A percentile compares a stretch with the other conserved stretches of the same genome.
Evolutionary conservation across 1,284 basidiomycete species (phyloP).

Genomic region (Abortiporus biennis): DNA sequence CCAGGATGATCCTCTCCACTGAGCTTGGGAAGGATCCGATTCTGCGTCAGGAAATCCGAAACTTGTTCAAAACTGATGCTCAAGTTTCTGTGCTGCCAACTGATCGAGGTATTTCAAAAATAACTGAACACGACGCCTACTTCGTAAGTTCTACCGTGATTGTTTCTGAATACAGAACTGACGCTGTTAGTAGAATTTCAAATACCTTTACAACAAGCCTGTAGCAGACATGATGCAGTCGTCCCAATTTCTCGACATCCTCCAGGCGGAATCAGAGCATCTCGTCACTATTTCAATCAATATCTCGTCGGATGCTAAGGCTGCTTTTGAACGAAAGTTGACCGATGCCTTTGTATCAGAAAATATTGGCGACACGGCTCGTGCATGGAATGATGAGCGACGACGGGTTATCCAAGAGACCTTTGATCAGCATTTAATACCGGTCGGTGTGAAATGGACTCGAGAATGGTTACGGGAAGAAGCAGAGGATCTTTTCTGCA

Average conservation of each 20-base stretch:
- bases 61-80: constrained; percentile 73
- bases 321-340: constrained; percentile 69
- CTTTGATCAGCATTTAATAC: constrained; percentile 76
- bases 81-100: constrained; percentile 85
- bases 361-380: constrained; percentile 78
- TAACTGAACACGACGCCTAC: constrained; percentile 86
- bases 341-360: constrained; percentile 82
- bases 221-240: constrained; percentile 66
- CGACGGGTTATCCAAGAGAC: constrained; percentile 75
- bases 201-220: constrained; percentile 86
- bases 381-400: constrained; percentile 92
- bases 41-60: constrained; percentile 76
- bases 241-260: constrained; percentile 87
- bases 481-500: constrained; percentile 80
- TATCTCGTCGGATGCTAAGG: constrained; percentile 58
- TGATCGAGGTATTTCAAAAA: constrained; percentile 86
- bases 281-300: constrained; percentile 77
- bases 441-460: constrained; percentile 81
- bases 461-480: constrained; percentile 89
- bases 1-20: constrained; percentile 82
- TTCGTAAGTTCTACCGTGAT: constrained; percentile 52
- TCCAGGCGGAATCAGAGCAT: constrained; percentile 86
- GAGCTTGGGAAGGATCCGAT: constrained; percentile 94
- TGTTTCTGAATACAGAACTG: not conserved
- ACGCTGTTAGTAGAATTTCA: constrained; percentile 69